Percentiles rank a stretch among this genome's conserved stretches.
These are phyloP conservation scores for Calycina marina DNA, from an alignment of 2,329 filamentous ascomycete species.

Conservation along the genomic window DNA sequence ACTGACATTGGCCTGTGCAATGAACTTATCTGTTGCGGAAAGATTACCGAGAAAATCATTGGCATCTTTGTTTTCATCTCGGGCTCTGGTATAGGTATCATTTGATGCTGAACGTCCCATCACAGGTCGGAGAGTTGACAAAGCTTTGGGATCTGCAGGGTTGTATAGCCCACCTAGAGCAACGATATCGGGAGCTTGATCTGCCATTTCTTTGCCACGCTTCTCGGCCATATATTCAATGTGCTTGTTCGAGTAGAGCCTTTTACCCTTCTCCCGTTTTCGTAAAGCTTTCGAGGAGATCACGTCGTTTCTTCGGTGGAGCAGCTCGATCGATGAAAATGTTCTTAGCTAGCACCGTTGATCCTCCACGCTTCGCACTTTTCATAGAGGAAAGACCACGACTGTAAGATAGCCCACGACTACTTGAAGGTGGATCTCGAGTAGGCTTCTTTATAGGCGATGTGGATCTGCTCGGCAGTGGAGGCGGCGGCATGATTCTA, in stretches of 20 bases:
- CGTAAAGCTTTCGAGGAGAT: constrained; percentile 16
- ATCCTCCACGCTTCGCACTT: no score
- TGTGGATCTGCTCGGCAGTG: no score
- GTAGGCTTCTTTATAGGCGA: no score
- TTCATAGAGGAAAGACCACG: no score
- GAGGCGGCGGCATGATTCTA: no score
- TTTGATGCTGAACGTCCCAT: constrained; percentile 5
- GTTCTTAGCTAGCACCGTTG: constrained; percentile 1
- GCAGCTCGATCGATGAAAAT: not conserved
- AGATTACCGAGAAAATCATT: constrained; percentile 3
- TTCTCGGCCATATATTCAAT: constrained; percentile 28
- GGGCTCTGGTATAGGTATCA: not conserved
- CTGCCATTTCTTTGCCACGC: constrained; percentile 29
- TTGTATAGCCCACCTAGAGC: constrained; percentile 16
- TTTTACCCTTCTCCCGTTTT: constrained; percentile 28
- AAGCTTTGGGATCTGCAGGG: constrained; percentile 8
- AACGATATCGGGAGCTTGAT: constrained; percentile 26
- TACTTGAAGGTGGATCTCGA: no score
- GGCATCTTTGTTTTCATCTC: not conserved
- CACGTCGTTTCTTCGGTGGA: constrained; percentile 7
- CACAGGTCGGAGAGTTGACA: constrained; percentile 9
- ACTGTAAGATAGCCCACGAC: no score
- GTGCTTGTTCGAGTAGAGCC: constrained; percentile 27
- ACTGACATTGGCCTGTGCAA: not conserved
- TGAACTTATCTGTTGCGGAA: not conserved